These are phyloP conservation scores for Amaranthus palmeri DNA, from an alignment of 148 eudicot genomes.

Conservation along the genomic window DNA sequence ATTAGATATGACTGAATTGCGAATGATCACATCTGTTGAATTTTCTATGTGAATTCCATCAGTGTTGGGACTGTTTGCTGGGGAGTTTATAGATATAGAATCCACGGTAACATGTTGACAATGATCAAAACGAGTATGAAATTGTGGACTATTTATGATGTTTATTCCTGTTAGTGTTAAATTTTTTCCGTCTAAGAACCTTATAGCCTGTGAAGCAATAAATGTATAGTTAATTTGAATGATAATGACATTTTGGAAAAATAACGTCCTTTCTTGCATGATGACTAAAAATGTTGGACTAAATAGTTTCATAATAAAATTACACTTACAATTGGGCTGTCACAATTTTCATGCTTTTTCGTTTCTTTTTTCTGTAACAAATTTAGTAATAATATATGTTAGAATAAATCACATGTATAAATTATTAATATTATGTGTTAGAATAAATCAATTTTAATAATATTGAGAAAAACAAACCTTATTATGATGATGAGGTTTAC, in stretches of 20 bases:
- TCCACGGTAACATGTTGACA: constrained; percentile 60
- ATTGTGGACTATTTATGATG: constrained; percentile 76
- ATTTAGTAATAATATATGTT: too few relatives aligned
- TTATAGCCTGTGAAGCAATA: constrained; percentile 50
- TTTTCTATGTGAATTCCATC: constrained; percentile 96
- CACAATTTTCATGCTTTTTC: constrained; percentile 67
- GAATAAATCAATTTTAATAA: too few relatives aligned
- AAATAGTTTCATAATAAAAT: background rate
- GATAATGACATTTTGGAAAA: background rate
- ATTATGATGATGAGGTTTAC: too few relatives aligned
- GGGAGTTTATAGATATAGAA: constrained; percentile 56
- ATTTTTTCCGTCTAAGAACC: constrained; percentile 62
- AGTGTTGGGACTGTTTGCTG: constrained; percentile 72
- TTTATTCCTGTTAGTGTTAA: constrained; percentile 56
- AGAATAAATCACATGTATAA: too few relatives aligned
- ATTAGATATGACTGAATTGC: constrained; percentile 69
- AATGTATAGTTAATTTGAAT: background rate
- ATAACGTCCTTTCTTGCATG: too few relatives aligned
- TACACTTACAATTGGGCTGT: constrained; percentile 85
- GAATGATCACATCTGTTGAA: constrained; percentile 52
- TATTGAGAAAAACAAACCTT: too few relatives aligned
- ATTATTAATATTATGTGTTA: too few relatives aligned
- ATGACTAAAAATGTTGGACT: too few relatives aligned
- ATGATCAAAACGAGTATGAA: constrained; percentile 70
- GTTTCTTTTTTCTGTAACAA: constrained; percentile 83